Base-by-base conservation (phyloP, 176 grass and related monocot species). In the Themeda triandra region DNA sequence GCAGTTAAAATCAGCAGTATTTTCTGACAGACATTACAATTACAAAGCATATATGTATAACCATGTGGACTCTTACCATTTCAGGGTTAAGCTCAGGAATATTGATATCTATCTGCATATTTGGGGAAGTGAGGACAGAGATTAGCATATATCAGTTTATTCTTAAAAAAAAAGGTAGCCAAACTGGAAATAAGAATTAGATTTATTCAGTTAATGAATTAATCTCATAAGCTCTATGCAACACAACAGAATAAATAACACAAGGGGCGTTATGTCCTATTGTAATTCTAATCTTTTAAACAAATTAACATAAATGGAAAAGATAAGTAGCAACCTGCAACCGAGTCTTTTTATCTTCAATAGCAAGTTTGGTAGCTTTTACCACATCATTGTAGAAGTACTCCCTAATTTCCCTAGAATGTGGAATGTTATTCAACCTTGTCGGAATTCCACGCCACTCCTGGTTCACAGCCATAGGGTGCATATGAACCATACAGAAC, bases 31-130 rank as follows among this genome's bases (percentile, higher is more conserved):
- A 13, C 24, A 60, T 13, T 24, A 78, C 10, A 71, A 59, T 12
- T n/a, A 77, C 11, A 72, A 78, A 81, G 67, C 77, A 59, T 66
- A 85, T 48, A 76, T 71, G 82, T 41, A 71, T 39, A 82, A 78
- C 73, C 8, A 72, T 18, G 39, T 66, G 15, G 30, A 70, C 32
- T 64, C 82, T 91, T 95, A 98, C 95, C 95, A 95, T 88, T 82
- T 98, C 95, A n/a, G 95, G 95, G 79, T 98, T 95, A 88, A 95
- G 95, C 77, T 98, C 95, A 31, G 95, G 95, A 88, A 98, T 98
- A 83, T 92, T 95, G 86, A 98, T 95, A 86, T 98, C 91, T 44
- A 98, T 90, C 95, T 98, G 92, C 72, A 80, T 74, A 35, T 86
- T 80, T 78, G 24, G 58, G 24, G 33, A 74, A 79, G 58, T 53